Evolutionary conservation across 2,329 filamentous ascomycete genomes (phyloP).

Genomic region (Laburnicola sp.): DNA sequence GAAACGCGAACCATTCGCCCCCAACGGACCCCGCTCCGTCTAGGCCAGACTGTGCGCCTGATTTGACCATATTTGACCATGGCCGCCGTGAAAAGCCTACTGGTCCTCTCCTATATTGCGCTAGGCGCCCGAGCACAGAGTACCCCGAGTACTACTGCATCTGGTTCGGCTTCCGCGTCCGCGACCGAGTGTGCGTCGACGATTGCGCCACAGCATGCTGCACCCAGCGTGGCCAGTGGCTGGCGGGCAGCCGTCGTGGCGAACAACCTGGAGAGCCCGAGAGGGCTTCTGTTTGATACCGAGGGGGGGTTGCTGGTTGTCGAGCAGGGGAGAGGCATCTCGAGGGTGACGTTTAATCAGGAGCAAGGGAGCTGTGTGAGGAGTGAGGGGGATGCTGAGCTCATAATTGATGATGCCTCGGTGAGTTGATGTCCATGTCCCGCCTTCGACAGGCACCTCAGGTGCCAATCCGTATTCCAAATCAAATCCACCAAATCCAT

Average conservation of each 20-base stretch:
- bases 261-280: constrained; percentile 49
- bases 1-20: no score
- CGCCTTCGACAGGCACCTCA: neutral
- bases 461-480: no score
- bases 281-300: constrained; percentile 53
- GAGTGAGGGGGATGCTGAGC: constrained; percentile 24
- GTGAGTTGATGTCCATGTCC: constrained; percentile 26
- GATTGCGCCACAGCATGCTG: constrained; percentile 43
- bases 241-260: constrained; percentile 52
- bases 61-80: constrained; percentile 7
- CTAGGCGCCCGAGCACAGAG: constrained; percentile 31
- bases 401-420: constrained; percentile 31
- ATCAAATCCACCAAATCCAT: no score
- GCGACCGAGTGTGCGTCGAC: constrained; percentile 41
- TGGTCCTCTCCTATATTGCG: constrained; percentile 28
- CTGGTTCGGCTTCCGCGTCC: constrained; percentile 10
- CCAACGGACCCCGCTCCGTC: no score
- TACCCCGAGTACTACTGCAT: constrained; percentile 13
- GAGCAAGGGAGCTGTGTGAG: constrained; percentile 36
- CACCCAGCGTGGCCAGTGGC: constrained; percentile 48
- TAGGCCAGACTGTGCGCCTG: neutral
- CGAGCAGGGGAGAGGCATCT: constrained; percentile 47
- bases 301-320: constrained; percentile 55
- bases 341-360: constrained; percentile 41
- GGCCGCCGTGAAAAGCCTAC: constrained; percentile 28